Evolutionary conservation across 1,284 basidiomycete species (phyloP), one percentile per base, ranked within the genome.

Genomic region (Moesziomyces aphidis): DNA sequence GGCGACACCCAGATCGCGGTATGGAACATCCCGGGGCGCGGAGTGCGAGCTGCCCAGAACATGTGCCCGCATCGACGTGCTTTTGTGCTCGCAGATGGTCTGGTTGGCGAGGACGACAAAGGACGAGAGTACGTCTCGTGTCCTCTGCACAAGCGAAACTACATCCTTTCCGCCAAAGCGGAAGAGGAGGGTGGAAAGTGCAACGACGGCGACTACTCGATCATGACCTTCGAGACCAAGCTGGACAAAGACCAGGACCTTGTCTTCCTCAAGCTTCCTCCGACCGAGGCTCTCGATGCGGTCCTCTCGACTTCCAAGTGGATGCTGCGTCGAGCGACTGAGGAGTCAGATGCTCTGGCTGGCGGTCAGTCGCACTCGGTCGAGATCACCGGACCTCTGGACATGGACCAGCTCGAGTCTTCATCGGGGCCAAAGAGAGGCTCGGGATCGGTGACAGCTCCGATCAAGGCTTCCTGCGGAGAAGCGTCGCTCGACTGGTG

Each of bases 81-180:
- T 0, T 91, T 92, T 74, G 90, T 92, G 15, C 88, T 93, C 26
- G 89, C 90, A 39, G 90, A 92, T 70, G 91, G 91, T 26, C 83
- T 86, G 42, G 73, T 85, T 4, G 85, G 85, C n/a, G 85, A 86
- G 60, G 81, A 83, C 62, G 67, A 71, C 26, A 57, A 77, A 50
- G 79, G 75, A 17, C 54, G 73, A n/a, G 73, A 74, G 47, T 76
- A 74, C 61, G 66, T 80, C 34, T 65, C 74, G 76, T 90, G 90
- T 78, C 91, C 91, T 0, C 85, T 92, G 62, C 91, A 91, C 85
- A 93, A 92, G 84, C 87, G 89, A 22, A 91, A 91, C 84, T 92
- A 89, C 84, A 86, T 87, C 11, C 86, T 92, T 11, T 64, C 66
- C 24, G 67, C 74, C 53, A 71, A 77, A 22, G 68, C 61, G 6